phyloP scores from a whole-genome alignment of 2,329 filamentous ascomycete species.

The Epichloe gansuensis region DNA sequence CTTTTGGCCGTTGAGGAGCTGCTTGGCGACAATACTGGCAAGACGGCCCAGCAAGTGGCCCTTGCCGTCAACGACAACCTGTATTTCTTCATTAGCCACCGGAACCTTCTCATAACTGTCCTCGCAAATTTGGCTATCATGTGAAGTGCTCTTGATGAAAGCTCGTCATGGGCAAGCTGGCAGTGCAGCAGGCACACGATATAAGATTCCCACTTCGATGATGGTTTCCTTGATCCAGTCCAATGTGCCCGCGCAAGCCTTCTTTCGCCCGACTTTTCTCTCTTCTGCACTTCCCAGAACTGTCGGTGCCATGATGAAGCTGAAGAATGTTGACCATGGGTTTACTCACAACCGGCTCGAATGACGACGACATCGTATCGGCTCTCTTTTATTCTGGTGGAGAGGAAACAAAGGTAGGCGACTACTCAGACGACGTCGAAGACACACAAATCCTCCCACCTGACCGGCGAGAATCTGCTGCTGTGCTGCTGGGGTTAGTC shows the following conservation, averaged over 20 bases:
- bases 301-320: constrained; percentile 5
- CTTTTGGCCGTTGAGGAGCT: constrained; percentile 98
- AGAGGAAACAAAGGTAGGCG: constrained; percentile 18
- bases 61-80: constrained; percentile 99
- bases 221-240: not conserved
- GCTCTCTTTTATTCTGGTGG: constrained; percentile 21
- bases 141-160: not conserved
- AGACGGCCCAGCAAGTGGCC: constrained; percentile 99
- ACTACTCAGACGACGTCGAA: constrained; percentile 22
- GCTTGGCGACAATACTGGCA: constrained; percentile 96
- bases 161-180: not conserved
- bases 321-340: not conserved
- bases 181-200: constrained; percentile 3
- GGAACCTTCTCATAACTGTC: constrained; percentile 5
- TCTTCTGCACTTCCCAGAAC: constrained; percentile 2
- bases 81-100: constrained; percentile 13
- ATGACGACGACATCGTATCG: constrained; percentile 48
- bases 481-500: constrained; percentile 31
- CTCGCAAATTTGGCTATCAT: not conserved
- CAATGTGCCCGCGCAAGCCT: constrained; percentile 5
- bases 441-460: constrained; percentile 25
- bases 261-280: constrained; percentile 1
- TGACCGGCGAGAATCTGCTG: constrained; percentile 25
- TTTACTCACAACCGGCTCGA: constrained; percentile 57
- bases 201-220: not conserved